Conservation (phyloP, 2,329 filamentous ascomycete species). For the Cladosporium sp. region DNA sequence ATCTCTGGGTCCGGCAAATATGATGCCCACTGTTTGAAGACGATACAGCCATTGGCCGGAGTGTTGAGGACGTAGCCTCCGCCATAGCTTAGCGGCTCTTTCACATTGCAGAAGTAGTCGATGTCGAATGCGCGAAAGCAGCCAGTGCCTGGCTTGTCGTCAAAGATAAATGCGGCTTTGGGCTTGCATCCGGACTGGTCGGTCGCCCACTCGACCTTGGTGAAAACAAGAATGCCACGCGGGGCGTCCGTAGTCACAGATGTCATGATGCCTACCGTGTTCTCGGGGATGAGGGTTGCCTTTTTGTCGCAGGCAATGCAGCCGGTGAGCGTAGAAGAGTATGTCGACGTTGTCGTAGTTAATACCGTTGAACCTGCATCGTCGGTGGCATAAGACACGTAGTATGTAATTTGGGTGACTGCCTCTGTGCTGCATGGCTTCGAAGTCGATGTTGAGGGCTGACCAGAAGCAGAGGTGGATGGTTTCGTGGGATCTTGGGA, state of each 20-base stretch:
- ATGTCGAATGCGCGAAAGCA: background rate
- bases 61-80: conserved; percentile 1
- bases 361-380: background rate
- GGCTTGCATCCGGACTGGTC: background rate
- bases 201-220: background rate
- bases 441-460: background rate
- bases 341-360: background rate
- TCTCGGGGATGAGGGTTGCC: background rate
- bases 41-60: background rate
- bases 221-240: background rate
- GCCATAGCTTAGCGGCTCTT: background rate
- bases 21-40: background rate
- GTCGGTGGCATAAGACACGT: background rate
- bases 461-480: background rate
- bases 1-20: background rate
- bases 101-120: background rate
- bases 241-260: background rate
- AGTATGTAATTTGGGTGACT: background rate
- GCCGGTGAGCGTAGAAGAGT: background rate
- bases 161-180: background rate
- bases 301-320: background rate
- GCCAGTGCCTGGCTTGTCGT: background rate
- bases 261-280: background rate
- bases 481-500: background rate
- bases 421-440: background rate